phyloP scores from a whole-genome alignment of 441 rosid genomes.

The Manihot esculenta region DNA sequence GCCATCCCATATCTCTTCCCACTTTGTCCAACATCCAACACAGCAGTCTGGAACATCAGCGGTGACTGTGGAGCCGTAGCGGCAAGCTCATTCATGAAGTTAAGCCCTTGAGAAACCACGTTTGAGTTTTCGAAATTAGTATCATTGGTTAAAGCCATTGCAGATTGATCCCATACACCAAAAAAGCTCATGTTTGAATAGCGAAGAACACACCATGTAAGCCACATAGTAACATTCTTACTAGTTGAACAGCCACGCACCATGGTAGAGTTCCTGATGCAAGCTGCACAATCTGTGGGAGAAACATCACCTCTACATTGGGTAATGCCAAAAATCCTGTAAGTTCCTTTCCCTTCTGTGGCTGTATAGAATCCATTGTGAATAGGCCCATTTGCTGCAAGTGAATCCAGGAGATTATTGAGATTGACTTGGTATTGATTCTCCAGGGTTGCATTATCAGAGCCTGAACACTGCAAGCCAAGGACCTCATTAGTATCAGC shows the following conservation, averaged over 20 bases:
- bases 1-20: constrained; percentile 50
- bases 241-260: constrained; percentile 23
- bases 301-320: constrained; percentile 42
- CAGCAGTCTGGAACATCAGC: constrained; percentile 31
- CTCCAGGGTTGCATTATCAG: constrained; percentile 22
- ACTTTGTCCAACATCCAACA: constrained; percentile 33
- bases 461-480: constrained; percentile 28
- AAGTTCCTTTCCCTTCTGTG: constrained; percentile 15
- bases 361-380: constrained; percentile 31
- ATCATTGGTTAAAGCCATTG: constrained; percentile 29
- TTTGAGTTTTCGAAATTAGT: constrained; percentile 37
- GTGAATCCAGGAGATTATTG: constrained; percentile 23
- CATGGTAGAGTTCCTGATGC: constrained; percentile 27
- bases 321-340: constrained; percentile 33
- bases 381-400: constrained; percentile 21
- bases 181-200: constrained; percentile 36
- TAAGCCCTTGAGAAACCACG: constrained; percentile 26
- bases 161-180: constrained; percentile 35
- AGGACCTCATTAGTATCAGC: constrained; percentile 25
- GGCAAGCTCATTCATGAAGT: constrained; percentile 36
- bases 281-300: constrained; percentile 23
- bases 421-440: constrained; percentile 29
- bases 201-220: constrained; percentile 36
- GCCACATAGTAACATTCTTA: constrained; percentile 31
- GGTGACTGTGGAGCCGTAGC: constrained; percentile 27